These are phyloP conservation scores for Nakazawaea laoshanensis DNA, from an alignment of 805 yeast species.

Conservation along the genomic window DNA sequence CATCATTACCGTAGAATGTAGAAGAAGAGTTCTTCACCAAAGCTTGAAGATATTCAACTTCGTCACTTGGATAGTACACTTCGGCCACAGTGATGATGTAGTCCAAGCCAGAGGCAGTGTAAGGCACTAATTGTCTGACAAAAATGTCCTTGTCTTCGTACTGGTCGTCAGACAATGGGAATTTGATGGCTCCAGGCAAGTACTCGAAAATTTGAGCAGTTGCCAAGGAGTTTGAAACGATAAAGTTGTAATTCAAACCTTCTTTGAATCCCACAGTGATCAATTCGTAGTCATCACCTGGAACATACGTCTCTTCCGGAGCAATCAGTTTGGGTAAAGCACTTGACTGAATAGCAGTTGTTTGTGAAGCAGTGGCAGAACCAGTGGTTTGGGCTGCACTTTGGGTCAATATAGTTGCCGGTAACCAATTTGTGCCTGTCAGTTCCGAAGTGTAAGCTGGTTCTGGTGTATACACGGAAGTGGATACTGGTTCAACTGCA, in stretches of 20 bases:
- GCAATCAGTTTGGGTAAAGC: conserved; percentile 73
- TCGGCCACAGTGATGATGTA: conserved; percentile 86
- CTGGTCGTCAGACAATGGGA: conserved; percentile 40
- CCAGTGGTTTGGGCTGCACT: conserved; percentile 17
- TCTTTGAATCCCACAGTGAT: conserved; percentile 74
- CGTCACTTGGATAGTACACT: conserved; percentile 63
- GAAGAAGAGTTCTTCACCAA: conserved; percentile 46
- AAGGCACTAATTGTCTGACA: conserved; percentile 71
- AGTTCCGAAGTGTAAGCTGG: conserved; percentile 3
- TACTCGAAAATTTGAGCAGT: conserved; percentile 83
- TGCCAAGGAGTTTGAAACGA: conserved; percentile 61
- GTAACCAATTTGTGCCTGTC: conserved; percentile 30
- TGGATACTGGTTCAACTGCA: conserved; percentile 3
- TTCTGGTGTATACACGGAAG: not conserved
- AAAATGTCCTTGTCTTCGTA: conserved; percentile 33
- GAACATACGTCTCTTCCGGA: conserved; percentile 38
- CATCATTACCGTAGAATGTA: conserved; percentile 49
- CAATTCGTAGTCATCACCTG: conserved; percentile 39
- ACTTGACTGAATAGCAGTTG: conserved; percentile 29
- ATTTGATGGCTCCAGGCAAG: conserved; percentile 64
- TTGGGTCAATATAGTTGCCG: conserved; percentile 30
- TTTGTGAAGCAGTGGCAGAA: conserved; percentile 16
- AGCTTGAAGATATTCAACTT: conserved; percentile 39
- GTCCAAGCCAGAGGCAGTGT: conserved; percentile 40
- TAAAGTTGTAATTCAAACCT: conserved; percentile 77